Evolutionary conservation across 805 yeast species (phyloP).

Genomic region (Naumovozyma dairenensis): DNA sequence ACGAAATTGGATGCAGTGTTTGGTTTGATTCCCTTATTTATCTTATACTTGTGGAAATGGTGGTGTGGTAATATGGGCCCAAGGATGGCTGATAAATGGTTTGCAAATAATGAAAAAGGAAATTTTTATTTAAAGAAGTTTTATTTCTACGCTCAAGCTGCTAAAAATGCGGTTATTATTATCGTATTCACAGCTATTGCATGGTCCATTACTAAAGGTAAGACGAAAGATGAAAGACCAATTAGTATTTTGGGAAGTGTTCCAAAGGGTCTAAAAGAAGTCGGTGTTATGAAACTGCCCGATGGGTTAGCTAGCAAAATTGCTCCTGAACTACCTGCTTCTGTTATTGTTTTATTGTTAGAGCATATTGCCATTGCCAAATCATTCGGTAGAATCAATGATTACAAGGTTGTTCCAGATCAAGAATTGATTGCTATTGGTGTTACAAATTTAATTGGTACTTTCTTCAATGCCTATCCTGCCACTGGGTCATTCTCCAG

Average conservation of each 20-base stretch:
- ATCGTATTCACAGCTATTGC: conserved; percentile 75
- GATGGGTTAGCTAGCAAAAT: conserved; percentile 46
- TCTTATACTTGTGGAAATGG: conserved; percentile 67
- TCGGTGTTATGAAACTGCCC: conserved; percentile 63
- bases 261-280: conserved; percentile 72
- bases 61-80: conserved; percentile 44
- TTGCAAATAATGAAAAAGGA: conserved; percentile 10
- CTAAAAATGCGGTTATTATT: conserved; percentile 75
- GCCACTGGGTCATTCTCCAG: conserved; percentile 94
- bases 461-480: conserved; percentile 88
- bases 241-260: conserved; percentile 65
- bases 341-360: conserved; percentile 68
- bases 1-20: conserved; percentile 80
- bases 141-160: conserved; percentile 63
- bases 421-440: conserved; percentile 94
- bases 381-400: conserved; percentile 87
- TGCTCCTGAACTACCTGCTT: conserved; percentile 77
- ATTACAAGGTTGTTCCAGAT: conserved; percentile 82
- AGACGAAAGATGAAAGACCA: conserved; percentile 27
- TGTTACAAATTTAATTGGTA: conserved; percentile 79
- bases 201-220: conserved; percentile 60
- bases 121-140: conserved; percentile 24
- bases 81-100: conserved; percentile 49
- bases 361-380: conserved; percentile 93
- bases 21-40: conserved; percentile 64